phyloP scores from a whole-genome alignment of 2,329 filamentous ascomycete genomes.

The Beauveria varroae region DNA sequence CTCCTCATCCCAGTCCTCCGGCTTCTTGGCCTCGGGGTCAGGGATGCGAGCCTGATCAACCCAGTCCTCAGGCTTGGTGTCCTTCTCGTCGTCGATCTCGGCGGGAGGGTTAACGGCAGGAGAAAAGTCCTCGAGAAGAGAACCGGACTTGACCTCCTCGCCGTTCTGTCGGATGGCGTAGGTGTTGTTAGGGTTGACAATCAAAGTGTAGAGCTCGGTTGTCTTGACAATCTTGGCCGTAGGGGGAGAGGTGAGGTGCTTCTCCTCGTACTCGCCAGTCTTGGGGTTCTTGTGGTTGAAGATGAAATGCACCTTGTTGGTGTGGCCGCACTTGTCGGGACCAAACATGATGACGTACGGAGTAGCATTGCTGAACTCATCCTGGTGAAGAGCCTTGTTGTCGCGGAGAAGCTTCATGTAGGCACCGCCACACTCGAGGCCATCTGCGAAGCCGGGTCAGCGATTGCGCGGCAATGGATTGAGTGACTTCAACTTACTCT shows the following conservation, averaged over 20 bases:
- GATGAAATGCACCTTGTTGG: conserved; percentile 98
- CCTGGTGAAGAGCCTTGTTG: conserved; percentile 91
- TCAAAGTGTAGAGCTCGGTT: conserved; percentile 90
- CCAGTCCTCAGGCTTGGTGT: conserved; percentile 93
- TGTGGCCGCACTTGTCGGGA: conserved; percentile 97
- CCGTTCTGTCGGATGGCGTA: conserved; percentile 90
- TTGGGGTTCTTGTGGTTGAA: conserved; percentile 99
- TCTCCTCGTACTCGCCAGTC: conserved; percentile 99
- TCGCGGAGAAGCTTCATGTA: conserved; percentile 99
- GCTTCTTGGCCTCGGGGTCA: conserved; percentile 91
- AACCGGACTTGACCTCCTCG: conserved; percentile 79
- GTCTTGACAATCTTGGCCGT: conserved; percentile 85
- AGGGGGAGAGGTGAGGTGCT: conserved; percentile 83
- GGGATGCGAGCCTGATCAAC: conserved; percentile 87
- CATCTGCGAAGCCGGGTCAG: conserved; percentile 47
- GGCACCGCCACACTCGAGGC: conserved; percentile 94
- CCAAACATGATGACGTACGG: conserved; percentile 99
- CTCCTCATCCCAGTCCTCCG: conserved; percentile 98
- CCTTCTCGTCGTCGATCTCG: conserved; percentile 92
- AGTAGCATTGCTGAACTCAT: conserved; percentile 95
- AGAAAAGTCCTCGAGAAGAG: conserved; percentile 85
- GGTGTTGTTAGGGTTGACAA: conserved; percentile 94
- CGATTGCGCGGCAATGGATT: neutral
- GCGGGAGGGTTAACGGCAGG: conserved; percentile 88
- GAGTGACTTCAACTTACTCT: conserved; percentile 56